Conservation (phyloP, 2,329 filamentous ascomycete genomes). For the Thielaviopsis musarum region DNA sequence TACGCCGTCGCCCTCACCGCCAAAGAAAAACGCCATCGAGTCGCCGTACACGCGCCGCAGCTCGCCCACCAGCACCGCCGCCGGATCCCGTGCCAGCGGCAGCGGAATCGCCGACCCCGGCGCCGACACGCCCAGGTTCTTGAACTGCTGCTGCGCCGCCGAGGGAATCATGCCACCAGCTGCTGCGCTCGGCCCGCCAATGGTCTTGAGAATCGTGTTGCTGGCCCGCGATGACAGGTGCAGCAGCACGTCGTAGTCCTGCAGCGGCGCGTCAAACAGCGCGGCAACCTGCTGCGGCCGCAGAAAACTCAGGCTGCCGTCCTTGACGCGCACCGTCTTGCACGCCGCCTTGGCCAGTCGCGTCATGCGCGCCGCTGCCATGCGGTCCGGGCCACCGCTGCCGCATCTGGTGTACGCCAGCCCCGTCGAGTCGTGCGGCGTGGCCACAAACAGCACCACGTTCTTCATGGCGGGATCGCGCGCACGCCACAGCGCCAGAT, state of each 20-base stretch:
- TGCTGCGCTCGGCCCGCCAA: slow-evolving; percentile 18
- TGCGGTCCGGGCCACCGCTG: slow-evolving; percentile 49
- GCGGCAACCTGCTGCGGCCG: slow-evolving; percentile 16
- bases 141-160: slow-evolving; percentile 37
- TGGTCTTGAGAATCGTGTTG: slow-evolving; percentile 24
- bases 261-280: slow-evolving; percentile 57
- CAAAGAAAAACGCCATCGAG: slow-evolving; percentile 65
- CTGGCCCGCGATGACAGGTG: slow-evolving; percentile 43
- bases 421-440: slow-evolving; percentile 60
- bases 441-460: slow-evolving; percentile 64
- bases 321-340: slow-evolving; percentile 38
- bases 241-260: slow-evolving; percentile 77
- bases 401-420: slow-evolving; percentile 53
- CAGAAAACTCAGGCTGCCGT: slow-evolving; percentile 34
- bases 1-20: slow-evolving; percentile 36
- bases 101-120: slow-evolving; percentile 23
- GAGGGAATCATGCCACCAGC: slow-evolving; percentile 21
- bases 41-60: slow-evolving; percentile 50
- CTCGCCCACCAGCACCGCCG: slow-evolving; percentile 47
- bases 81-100: slow-evolving; percentile 41
- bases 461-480: slow-evolving; percentile 81
- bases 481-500: slow-evolving; percentile 70
- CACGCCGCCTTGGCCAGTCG: slow-evolving; percentile 62
- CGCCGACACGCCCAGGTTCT: slow-evolving; percentile 35
- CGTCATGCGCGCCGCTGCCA: slow-evolving; percentile 72